Evolutionary conservation across 164 flowering plant species (phyloP), one percentile per base, ranked within the genome.

Genomic region (Stephania japonica): DNA sequence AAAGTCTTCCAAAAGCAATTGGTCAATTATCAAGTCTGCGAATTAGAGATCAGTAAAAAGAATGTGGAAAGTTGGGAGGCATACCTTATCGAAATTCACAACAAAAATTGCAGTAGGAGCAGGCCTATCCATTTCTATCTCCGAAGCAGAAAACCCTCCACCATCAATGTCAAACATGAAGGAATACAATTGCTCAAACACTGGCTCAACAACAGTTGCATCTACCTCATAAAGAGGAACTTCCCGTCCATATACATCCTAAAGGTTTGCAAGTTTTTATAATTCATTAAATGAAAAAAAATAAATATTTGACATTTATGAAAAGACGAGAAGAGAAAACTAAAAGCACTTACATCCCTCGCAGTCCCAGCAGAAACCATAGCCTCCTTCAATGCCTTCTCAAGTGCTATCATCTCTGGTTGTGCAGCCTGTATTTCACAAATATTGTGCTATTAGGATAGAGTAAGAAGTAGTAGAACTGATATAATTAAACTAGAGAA

Each of bases 51-150:
- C 9, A 25, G 13, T 38, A 61, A 49, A 61, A 49, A 27, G 24
- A 70, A 42, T 19, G 43, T 6, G 41, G 61, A 72, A 72, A 13
- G 68, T 44, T 27, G 27, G 47, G 42, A 78, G 49, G 47, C 24
- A 73, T 74, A 95, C 98, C 98, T 95, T 95, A 80, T 93, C 99
- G 82, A 95, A 95, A 79, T 95, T 95, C 74, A 91, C 89, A 75
- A 95, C 72, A 84, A 95, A 95, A 62, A 95, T 88, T 56, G 89
- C 98, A 87, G 68, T 90, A 19, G 99, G 97, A 49, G 76, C 81
- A 71, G 93, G 90, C 74, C 86, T 86, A 74, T 87, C 93, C 79
- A 72, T 80, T 78, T 88, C 93, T 77, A 72, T 78, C 78, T 88
- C 93, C 19, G 66, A 77, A 19, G 76, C 79, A 63, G 89, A 73